Evolutionary conservation across 192 early-diverging fungal genomes (phyloP).

Genomic region (Spizellomyces sp.): DNA sequence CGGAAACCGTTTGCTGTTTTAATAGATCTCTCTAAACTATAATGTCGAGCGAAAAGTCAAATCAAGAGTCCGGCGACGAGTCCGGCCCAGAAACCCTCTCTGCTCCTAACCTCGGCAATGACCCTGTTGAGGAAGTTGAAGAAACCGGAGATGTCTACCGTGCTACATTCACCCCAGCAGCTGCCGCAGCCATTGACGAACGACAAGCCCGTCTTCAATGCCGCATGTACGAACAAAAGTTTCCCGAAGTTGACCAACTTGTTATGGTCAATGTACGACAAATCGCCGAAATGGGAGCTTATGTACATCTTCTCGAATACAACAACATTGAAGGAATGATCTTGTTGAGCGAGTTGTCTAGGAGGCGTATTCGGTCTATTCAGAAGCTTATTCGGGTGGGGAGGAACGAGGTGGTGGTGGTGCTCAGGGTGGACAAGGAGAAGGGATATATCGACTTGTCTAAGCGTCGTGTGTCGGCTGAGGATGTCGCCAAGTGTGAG

Average conservation of each 20-base stretch:
- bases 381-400: slow-evolving; percentile 95
- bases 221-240: slow-evolving; percentile 93
- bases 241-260: slow-evolving; percentile 91
- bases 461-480: slow-evolving; percentile 87
- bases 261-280: slow-evolving; percentile 97
- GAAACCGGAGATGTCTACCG: slow-evolving; percentile 14
- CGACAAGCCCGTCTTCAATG: slow-evolving; percentile 53
- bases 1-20: too few relatives aligned
- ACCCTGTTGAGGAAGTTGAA: not conserved
- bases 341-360: slow-evolving; percentile 86
- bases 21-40: not conserved
- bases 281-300: slow-evolving; percentile 96
- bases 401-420: slow-evolving; percentile 89
- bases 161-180: slow-evolving; percentile 33
- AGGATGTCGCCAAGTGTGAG: slow-evolving; percentile 88
- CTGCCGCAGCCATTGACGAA: slow-evolving; percentile 34
- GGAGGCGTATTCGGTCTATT: slow-evolving; percentile 93
- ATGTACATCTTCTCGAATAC: slow-evolving; percentile 94
- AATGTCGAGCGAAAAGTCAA: not conserved
- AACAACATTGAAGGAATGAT: slow-evolving; percentile 99
- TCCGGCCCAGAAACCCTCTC: slow-evolving; percentile 9
- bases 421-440: slow-evolving; percentile 94
- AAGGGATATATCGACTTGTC: slow-evolving; percentile 99
- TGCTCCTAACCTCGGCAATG: slow-evolving; percentile 31
- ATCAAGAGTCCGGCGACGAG: slow-evolving; percentile 24